phyloP scores from a whole-genome alignment of 2,329 filamentous ascomycete species.

The Colletotrichum eleusines region DNA sequence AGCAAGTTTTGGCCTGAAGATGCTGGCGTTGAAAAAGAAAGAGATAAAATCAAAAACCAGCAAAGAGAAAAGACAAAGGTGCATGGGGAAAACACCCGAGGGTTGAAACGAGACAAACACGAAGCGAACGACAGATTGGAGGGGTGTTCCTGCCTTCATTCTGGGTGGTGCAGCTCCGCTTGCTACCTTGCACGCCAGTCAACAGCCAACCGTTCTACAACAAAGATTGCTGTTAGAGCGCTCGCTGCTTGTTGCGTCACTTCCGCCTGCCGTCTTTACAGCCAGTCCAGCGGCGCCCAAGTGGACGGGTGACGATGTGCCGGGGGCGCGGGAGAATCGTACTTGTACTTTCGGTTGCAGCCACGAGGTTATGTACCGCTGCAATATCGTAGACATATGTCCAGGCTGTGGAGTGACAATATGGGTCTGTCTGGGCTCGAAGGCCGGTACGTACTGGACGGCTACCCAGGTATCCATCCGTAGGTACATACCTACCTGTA shows the following conservation, averaged over 20 bases:
- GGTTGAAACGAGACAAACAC: constrained; percentile 29
- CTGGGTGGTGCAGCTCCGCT: neutral
- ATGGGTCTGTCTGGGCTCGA: constrained; percentile 7
- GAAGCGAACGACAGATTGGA: constrained; percentile 18
- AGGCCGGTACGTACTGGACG: neutral
- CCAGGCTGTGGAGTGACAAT: constrained; percentile 1
- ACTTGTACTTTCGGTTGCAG: constrained; percentile 24
- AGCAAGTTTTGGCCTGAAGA: neutral
- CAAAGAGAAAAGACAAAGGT: constrained; percentile 26
- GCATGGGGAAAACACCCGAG: constrained; percentile 21
- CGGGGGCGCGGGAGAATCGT: constrained; percentile 26
- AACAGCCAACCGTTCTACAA: neutral
- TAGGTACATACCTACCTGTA: too few species aligned
- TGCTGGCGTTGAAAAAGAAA: neutral
- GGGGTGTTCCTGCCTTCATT: neutral
- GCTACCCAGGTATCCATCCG: too few species aligned
- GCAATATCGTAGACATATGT: constrained; percentile 27
- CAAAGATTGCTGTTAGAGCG: neutral
- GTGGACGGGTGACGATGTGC: constrained; percentile 26
- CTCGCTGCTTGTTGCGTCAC: neutral
- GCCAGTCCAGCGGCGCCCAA: neutral
- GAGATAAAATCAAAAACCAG: constrained; percentile 1
- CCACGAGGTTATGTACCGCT: constrained; percentile 39
- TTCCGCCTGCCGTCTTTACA: neutral
- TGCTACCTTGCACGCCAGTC: neutral